Conservation (phyloP, 148 eudicot species). For the Arbutus unedo region DNA sequence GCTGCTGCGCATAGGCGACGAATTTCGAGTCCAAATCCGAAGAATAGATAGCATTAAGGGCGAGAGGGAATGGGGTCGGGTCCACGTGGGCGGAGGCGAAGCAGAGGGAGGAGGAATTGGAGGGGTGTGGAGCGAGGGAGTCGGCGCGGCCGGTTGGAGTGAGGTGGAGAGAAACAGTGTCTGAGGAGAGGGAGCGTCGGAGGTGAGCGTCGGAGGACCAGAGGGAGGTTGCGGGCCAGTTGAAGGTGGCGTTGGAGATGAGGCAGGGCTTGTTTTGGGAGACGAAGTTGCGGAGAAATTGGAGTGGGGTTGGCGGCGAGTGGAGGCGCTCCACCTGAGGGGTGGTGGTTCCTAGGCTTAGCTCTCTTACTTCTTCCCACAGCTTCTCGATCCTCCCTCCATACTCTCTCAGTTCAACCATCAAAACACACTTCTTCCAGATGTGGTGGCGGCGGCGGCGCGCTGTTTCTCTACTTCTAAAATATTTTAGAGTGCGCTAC, state of each 20-base stretch:
- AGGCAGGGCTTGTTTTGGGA: slow-evolving; percentile 83
- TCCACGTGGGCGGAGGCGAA: slow-evolving; percentile 82
- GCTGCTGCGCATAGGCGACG: slow-evolving; percentile 89
- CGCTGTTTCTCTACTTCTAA: too few relatives aligned
- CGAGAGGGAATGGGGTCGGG: slow-evolving; percentile 48
- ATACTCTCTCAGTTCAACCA: neutral
- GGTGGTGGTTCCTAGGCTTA: slow-evolving; percentile 56
- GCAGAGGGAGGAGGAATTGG: slow-evolving; percentile 44
- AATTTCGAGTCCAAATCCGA: slow-evolving; percentile 20
- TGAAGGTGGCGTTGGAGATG: slow-evolving; percentile 69
- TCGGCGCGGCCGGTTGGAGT: slow-evolving; percentile 90
- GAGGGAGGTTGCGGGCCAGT: slow-evolving; percentile 75
- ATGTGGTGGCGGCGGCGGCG: too few relatives aligned
- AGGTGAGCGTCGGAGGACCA: slow-evolving; percentile 74
- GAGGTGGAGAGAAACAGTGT: slow-evolving; percentile 76
- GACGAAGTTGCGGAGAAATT: slow-evolving; percentile 74
- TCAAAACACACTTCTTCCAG: too few relatives aligned
- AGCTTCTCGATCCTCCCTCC: slow-evolving; percentile 32
- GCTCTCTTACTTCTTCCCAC: slow-evolving; percentile 82
- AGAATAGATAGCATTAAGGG: slow-evolving; percentile 39
- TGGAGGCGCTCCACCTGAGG: slow-evolving; percentile 49
- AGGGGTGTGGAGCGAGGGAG: slow-evolving; percentile 58
- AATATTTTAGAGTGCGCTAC: too few relatives aligned
- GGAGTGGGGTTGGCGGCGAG: slow-evolving; percentile 73
- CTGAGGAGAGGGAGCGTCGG: slow-evolving; percentile 40